A percentile compares a stretch with the other conserved stretches of the same genome.
These are phyloP conservation scores for Aspergillus sp. DNA, from an alignment of 2,329 filamentous ascomycete genomes.

Conservation along the genomic window DNA sequence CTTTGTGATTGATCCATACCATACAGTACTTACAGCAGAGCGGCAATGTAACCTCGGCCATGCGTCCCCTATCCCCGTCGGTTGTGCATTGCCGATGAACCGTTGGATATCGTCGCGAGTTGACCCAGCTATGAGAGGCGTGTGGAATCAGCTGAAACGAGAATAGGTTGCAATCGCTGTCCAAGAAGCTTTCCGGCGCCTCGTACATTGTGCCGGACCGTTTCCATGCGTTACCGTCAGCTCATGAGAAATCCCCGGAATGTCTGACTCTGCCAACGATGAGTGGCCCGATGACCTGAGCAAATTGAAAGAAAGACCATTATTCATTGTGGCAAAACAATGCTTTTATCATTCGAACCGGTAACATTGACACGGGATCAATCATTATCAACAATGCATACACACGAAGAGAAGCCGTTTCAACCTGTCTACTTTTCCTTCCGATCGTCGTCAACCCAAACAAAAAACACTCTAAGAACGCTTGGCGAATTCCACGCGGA, in stretches of 20 bases:
- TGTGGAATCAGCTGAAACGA: neutral
- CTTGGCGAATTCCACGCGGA: conserved; percentile 49
- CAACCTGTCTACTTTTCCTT: neutral
- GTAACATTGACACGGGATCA: too few relatives aligned
- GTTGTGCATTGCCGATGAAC: neutral
- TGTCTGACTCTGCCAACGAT: too few relatives aligned
- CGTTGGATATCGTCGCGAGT: neutral
- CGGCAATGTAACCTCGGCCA: neutral
- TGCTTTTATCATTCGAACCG: too few relatives aligned
- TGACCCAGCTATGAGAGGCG: neutral
- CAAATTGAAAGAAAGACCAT: too few relatives aligned
- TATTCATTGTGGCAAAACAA: too few relatives aligned
- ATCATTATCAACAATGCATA: neutral
- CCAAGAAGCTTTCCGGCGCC: too few relatives aligned
- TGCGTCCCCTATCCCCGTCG: neutral
- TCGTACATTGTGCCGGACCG: neutral
- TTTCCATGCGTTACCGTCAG: neutral
- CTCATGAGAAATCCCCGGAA: neutral
- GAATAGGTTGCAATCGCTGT: neutral
- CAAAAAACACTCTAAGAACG: conserved; percentile 29
- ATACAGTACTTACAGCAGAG: neutral
- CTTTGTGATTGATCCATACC: neutral
- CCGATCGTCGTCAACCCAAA: conserved; percentile 9
- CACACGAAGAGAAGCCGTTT: neutral
- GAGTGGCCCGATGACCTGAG: too few relatives aligned